A percentile compares a stretch with the other conserved stretches of the same genome.
Conservation (phyloP, 73 alveolate genomes). For the Tetrahymena elliotti region DNA sequence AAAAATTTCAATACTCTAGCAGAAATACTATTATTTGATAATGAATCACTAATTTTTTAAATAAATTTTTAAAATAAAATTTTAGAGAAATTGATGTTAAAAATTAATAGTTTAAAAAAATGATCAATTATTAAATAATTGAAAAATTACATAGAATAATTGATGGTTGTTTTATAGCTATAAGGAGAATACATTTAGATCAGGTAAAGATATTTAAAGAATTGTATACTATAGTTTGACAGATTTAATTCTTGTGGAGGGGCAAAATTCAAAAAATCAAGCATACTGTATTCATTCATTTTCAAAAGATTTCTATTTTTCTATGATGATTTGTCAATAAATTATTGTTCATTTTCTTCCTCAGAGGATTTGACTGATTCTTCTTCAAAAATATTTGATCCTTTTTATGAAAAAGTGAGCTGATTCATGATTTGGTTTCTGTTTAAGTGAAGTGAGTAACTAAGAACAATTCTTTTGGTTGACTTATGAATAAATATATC, state of each 20-base stretch:
- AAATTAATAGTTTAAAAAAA: too few species aligned
- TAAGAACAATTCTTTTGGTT: neutral
- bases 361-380: neutral
- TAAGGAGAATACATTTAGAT: neutral
- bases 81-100: too few species aligned
- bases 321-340: neutral
- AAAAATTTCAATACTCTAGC: neutral
- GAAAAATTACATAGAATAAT: neutral
- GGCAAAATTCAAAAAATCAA: neutral
- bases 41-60: neutral
- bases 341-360: neutral
- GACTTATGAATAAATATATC: neutral
- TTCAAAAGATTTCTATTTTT: neutral
- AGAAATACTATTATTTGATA: neutral
- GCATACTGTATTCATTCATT: neutral
- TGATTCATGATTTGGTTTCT: neutral
- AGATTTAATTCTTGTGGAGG: neutral
- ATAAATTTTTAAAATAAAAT: neutral
- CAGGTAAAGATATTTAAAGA: neutral
- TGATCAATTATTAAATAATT: too few species aligned
- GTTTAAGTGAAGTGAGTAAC: neutral
- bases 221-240: neutral
- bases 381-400: neutral
- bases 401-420: neutral
- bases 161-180: neutral